Evolutionary conservation across 495 filamentous ascomycete species (phyloP).

Genomic region (Corynascus novoguineensis): DNA sequence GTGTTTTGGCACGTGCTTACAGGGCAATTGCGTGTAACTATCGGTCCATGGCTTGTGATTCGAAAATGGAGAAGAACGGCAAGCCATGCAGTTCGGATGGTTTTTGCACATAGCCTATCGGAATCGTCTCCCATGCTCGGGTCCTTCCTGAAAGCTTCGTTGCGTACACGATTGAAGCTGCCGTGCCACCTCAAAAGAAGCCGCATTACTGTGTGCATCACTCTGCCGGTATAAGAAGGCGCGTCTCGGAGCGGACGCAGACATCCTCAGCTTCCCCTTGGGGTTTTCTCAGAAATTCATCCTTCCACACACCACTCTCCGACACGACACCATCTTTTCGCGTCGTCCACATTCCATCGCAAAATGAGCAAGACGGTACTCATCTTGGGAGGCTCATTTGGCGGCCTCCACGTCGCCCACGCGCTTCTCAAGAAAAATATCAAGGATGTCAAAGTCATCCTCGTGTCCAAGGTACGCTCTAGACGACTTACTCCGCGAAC

Average conservation of each 20-base stretch:
- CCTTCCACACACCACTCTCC: not conserved
- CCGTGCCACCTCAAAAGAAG: no score
- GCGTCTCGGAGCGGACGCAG: not conserved
- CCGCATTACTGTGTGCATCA: not conserved
- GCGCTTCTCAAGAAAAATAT: slow-evolving; percentile 45
- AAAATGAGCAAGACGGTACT: slow-evolving; percentile 43
- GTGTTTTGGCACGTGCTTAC: no score
- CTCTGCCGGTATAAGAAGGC: not conserved
- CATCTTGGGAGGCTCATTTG: slow-evolving; percentile 51
- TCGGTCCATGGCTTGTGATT: no score
- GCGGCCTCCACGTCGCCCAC: slow-evolving; percentile 49
- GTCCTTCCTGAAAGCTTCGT: no score
- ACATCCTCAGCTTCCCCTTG: not conserved
- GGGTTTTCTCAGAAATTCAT: not conserved
- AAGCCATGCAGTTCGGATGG: no score
- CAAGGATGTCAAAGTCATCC: slow-evolving; percentile 41
- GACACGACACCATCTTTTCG: not conserved
- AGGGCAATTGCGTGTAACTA: no score
- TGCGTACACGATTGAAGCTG: no score
- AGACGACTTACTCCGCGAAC: no score
- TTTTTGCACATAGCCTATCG: no score
- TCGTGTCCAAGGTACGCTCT: slow-evolving; percentile 40
- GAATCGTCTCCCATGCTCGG: no score
- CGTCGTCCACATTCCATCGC: no score
- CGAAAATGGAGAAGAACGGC: no score